Evolutionary conservation across 805 yeast species (phyloP).

Genomic region (Saccharomyces jurei): DNA sequence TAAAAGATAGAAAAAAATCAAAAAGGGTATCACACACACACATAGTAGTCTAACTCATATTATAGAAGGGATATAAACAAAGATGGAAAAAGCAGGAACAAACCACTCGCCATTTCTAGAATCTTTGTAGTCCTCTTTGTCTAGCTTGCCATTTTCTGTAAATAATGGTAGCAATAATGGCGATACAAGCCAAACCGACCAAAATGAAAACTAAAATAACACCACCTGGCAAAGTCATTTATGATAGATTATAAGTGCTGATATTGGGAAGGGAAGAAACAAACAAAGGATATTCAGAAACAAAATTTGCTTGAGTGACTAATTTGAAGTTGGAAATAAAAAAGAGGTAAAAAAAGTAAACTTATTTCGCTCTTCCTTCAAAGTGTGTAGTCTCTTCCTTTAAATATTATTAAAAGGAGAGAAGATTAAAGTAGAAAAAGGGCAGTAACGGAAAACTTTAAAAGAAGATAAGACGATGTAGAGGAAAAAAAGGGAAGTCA

Average conservation of each 20-base stretch:
- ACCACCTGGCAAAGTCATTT: slow-evolving; percentile 49
- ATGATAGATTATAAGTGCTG: neutral
- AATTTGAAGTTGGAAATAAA: neutral
- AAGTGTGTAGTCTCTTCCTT: neutral
- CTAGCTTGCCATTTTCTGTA: slow-evolving; percentile 31
- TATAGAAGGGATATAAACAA: slow-evolving; percentile 1
- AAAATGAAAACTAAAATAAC: slow-evolving; percentile 58
- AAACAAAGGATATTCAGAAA: neutral
- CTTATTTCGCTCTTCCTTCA: neutral
- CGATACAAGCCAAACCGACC: slow-evolving; percentile 30
- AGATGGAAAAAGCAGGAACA: neutral
- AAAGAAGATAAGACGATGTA: neutral
- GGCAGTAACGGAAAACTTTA: neutral
- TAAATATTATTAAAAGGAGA: neutral
- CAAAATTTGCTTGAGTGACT: neutral
- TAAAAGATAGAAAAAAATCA: neutral
- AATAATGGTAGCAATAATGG: slow-evolving; percentile 23
- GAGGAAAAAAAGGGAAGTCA: neutral
- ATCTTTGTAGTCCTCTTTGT: slow-evolving; percentile 34
- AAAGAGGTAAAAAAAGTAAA: neutral
- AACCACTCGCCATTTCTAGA: slow-evolving; percentile 12
- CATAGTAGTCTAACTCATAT: neutral
- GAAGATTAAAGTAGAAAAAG: neutral
- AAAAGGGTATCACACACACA: slow-evolving; percentile 1
- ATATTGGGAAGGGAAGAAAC: neutral